Conservation (phyloP, 106 monocot species). For the Apostasia ramifera region DNA sequence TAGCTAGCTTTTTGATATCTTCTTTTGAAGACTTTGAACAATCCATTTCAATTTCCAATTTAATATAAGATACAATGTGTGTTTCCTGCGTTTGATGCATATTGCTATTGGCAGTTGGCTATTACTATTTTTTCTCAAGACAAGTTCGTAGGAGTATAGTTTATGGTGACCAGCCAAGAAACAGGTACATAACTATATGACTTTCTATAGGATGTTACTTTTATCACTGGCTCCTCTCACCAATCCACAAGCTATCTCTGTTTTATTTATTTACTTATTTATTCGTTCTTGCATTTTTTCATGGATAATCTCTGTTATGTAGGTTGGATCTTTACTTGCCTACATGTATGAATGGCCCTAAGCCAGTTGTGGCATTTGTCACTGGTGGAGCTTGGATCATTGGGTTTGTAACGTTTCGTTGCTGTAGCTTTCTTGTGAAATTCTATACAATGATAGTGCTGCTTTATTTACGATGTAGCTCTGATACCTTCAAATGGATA, state of each 20-base stretch:
- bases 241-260: neutral
- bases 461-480: no score
- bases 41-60: neutral
- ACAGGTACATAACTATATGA: slow-evolving; percentile 37
- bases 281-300: neutral
- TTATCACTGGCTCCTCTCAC: neutral
- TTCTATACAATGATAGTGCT: no score
- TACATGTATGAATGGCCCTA: slow-evolving; percentile 23
- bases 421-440: neutral
- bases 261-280: neutral
- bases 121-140: slow-evolving; percentile 88
- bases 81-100: slow-evolving; percentile 7
- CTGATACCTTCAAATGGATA: neutral
- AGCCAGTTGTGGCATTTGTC: slow-evolving; percentile 90
- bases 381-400: slow-evolving; percentile 99
- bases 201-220: neutral
- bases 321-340: slow-evolving; percentile 96
- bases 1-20: neutral
- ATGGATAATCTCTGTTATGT: slow-evolving; percentile 6
- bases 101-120: slow-evolving; percentile 57
- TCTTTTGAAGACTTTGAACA: neutral
- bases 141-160: slow-evolving; percentile 77
- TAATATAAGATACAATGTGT: neutral
- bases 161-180: slow-evolving; percentile 92
- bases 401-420: slow-evolving; percentile 49